Percentiles rank a stretch among this genome's conserved stretches.
Evolutionary conservation across 768 basidiomycete species (phyloP).

Genomic region (Russula emetica): DNA sequence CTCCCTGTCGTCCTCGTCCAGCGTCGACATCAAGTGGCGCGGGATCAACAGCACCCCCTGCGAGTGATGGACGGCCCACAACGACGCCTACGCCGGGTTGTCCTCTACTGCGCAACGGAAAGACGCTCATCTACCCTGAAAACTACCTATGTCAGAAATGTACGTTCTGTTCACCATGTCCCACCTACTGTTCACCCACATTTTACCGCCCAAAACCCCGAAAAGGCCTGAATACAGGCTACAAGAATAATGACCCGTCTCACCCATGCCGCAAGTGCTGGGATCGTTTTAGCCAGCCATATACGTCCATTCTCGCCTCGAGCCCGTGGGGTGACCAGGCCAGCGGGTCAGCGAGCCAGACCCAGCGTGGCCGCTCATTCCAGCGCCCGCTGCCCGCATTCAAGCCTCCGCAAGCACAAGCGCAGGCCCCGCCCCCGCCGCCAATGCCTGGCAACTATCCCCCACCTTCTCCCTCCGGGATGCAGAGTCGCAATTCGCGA

Average conservation of each 20-base stretch:
- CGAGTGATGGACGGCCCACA: conserved; percentile 62
- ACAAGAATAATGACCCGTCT: conserved; percentile 61
- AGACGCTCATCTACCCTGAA: conserved; percentile 65
- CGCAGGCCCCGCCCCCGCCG: background rate
- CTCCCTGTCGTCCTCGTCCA: conserved; percentile 25
- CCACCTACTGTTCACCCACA: background rate
- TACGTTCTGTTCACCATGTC: conserved; percentile 33
- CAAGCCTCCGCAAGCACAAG: conserved; percentile 25
- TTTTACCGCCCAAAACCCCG: background rate
- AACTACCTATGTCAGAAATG: conserved; percentile 65
- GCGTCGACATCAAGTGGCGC: conserved; percentile 15
- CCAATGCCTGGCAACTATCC: conserved; percentile 7
- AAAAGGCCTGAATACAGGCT: conserved; percentile 69
- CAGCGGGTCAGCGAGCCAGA: background rate
- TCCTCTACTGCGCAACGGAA: conserved; percentile 57
- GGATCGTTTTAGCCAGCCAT: conserved; percentile 61
- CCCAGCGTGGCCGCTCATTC: conserved; percentile 15
- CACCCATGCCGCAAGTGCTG: conserved; percentile 73
- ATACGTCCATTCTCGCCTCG: conserved; percentile 56
- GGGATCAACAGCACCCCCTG: conserved; percentile 18
- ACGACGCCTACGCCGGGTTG: conserved; percentile 58
- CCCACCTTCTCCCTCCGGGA: background rate
- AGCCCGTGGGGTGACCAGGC: conserved; percentile 38
- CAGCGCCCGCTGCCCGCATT: conserved; percentile 28
- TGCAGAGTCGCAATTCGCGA: background rate